Evolutionary conservation across 768 basidiomycete species (phyloP).

Genomic region (Phylloporus rhodoxanthus): DNA sequence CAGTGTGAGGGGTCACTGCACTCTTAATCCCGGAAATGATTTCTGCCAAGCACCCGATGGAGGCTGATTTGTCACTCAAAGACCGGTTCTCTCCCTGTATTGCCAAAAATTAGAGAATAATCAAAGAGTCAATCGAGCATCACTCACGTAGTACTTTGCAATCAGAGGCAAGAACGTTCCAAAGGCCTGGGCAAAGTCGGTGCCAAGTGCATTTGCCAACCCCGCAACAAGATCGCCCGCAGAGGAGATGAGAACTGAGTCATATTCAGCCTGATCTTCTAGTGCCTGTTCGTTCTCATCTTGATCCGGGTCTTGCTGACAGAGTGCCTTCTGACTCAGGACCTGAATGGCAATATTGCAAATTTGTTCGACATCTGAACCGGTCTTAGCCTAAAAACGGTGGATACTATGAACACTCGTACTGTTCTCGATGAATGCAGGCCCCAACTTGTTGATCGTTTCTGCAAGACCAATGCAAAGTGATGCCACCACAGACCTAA

Average conservation of each 20-base stretch:
- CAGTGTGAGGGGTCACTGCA: constrained; percentile 79
- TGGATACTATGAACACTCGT: constrained; percentile 27
- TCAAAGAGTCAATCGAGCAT: neutral
- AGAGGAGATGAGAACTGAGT: constrained; percentile 89
- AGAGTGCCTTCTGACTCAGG: constrained; percentile 89
- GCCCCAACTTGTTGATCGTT: constrained; percentile 87
- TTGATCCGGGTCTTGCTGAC: constrained; percentile 94
- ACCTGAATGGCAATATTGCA: constrained; percentile 79
- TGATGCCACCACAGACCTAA: constrained; percentile 79
- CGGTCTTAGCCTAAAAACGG: constrained; percentile 3
- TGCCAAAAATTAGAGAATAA: neutral
- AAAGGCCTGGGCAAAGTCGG: constrained; percentile 80
- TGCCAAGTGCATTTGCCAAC: constrained; percentile 77
- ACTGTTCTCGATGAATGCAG: constrained; percentile 77
- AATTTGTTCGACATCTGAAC: constrained; percentile 64
- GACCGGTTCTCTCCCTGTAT: constrained; percentile 77
- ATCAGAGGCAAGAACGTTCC: constrained; percentile 84
- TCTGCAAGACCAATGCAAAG: constrained; percentile 88
- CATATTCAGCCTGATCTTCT: constrained; percentile 92
- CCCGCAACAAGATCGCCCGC: constrained; percentile 92
- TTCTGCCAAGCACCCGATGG: constrained; percentile 92
- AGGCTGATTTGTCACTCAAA: constrained; percentile 84
- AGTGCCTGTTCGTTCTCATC: constrained; percentile 82
- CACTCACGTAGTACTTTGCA: constrained; percentile 83
- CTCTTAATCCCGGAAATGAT: constrained; percentile 89